Evolutionary conservation across 2,329 filamentous ascomycete species (phyloP).

Genomic region (Alternaria rosae): DNA sequence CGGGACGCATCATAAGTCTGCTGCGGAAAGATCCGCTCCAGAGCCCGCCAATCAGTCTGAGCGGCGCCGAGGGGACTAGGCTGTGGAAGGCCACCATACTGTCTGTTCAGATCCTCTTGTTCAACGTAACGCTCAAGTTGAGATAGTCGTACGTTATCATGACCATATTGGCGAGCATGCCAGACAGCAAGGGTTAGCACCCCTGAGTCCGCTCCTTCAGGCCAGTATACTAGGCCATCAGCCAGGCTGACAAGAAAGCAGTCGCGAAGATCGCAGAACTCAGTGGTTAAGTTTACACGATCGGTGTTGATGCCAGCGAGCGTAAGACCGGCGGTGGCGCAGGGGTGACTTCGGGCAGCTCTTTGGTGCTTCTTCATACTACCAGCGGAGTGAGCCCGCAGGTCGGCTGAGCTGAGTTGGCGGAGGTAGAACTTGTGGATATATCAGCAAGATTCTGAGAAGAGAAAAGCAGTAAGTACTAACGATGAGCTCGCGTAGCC

Average conservation of each 20-base stretch:
- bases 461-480: neutral
- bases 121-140: neutral
- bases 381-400: neutral
- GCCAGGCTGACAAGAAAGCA: neutral
- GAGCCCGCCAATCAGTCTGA: neutral
- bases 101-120: neutral
- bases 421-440: neutral
- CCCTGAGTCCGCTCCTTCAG: neutral
- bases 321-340: neutral
- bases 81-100: neutral
- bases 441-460: neutral
- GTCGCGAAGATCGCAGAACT: slow-evolving; percentile 1
- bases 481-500: neutral
- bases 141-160: neutral
- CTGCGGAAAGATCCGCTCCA: neutral
- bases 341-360: neutral
- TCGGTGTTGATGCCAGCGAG: neutral
- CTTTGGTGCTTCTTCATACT: neutral
- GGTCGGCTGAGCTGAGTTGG: neutral
- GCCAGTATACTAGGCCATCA: neutral
- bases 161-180: neutral
- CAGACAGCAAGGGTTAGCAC: neutral
- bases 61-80: neutral
- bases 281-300: neutral
- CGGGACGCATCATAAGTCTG: neutral